Evolutionary conservation across 805 yeast genomes (phyloP), one percentile per base, ranked within the genome.

Genomic region (Komagataella kurtzmanii): DNA sequence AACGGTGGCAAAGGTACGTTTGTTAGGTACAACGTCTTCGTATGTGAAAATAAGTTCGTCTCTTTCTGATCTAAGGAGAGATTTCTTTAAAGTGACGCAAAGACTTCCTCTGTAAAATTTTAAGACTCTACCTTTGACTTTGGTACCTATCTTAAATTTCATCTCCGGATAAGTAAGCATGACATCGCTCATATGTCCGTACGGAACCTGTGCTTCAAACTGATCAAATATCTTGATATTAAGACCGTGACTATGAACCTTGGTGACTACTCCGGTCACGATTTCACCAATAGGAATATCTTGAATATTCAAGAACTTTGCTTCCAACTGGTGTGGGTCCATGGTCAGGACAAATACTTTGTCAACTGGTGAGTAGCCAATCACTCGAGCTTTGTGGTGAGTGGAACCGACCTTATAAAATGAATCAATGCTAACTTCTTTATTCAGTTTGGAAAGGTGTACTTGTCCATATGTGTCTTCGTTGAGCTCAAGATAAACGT

Each of bases 121-220:
- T 57, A 88, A 65, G 10, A 88, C 76, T 68, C 95, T 79, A 55
- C 83, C 93, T 59, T 76, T 85, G 30, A 88, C 87, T 57, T 82
- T 85, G 46, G 84, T 71, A 8, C 97, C 98, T 47, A 83, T 80
- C 66, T 86, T 87, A 74, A 83, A 91, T 61, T 88, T 88, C 71
- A 93, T 79, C 67, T 93, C 98, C 5, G 99, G 99, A 61, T 91
- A 84, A 2, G 80, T 79, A 56, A 91, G 72, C 62, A 81, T 83
- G 53, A 85, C 75, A 65, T 93, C 99, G 57, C 95, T 83, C 65
- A 93, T 77, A 59, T 91, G 96, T 23, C 70, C 61, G 24, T 80
- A 72, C 12, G 87, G 83, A 24, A 88, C 98, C 55, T 76, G 69
- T 4, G 88, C 99, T 46, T 76, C 81, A 57, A 84, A 86, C 49